phyloP scores from a whole-genome alignment of 257 asterid genomes.

The Haberlea rhodopensis region DNA sequence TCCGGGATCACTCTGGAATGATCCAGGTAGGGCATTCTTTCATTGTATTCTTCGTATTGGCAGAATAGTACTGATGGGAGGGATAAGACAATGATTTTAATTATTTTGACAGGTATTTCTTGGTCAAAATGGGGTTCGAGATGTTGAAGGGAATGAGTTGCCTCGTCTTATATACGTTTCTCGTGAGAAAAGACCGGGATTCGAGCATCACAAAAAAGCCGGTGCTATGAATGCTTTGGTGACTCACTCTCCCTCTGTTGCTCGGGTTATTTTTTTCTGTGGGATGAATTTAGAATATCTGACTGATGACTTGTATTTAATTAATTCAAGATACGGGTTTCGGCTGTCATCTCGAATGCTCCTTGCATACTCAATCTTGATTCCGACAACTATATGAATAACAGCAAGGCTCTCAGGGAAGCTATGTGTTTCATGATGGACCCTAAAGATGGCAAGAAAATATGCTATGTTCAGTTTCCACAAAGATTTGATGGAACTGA shows the following conservation, averaged over 20 bases:
- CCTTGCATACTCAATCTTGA: constrained; percentile 70
- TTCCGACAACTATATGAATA: constrained; percentile 67
- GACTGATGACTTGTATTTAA: constrained; percentile 3
- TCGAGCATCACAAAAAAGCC: constrained; percentile 82
- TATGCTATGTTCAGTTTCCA: constrained; percentile 77
- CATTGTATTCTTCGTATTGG: not conserved
- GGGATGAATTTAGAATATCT: not conserved
- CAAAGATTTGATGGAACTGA: constrained; percentile 72
- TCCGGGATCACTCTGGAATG: constrained; percentile 93
- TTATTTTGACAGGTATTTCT: constrained; percentile 52
- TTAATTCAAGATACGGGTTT: constrained; percentile 50
- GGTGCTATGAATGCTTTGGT: constrained; percentile 98
- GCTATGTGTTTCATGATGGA: constrained; percentile 80
- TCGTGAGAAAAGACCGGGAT: constrained; percentile 96
- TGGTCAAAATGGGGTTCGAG: constrained; percentile 75
- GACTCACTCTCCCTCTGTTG: constrained; percentile 8
- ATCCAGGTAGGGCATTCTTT: constrained; percentile 58
- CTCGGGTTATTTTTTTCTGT: not conserved
- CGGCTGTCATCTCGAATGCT: constrained; percentile 69
- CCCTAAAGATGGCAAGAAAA: constrained; percentile 62
- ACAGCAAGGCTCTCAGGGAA: constrained; percentile 69
- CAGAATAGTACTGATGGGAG: not conserved
- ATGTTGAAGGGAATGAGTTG: constrained; percentile 77
- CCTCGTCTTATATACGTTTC: constrained; percentile 87
- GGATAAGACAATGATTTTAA: not conserved